These are phyloP conservation scores for Pleurotus citrinopileatus DNA, from an alignment of 768 basidiomycete genomes.

Conservation along the genomic window DNA sequence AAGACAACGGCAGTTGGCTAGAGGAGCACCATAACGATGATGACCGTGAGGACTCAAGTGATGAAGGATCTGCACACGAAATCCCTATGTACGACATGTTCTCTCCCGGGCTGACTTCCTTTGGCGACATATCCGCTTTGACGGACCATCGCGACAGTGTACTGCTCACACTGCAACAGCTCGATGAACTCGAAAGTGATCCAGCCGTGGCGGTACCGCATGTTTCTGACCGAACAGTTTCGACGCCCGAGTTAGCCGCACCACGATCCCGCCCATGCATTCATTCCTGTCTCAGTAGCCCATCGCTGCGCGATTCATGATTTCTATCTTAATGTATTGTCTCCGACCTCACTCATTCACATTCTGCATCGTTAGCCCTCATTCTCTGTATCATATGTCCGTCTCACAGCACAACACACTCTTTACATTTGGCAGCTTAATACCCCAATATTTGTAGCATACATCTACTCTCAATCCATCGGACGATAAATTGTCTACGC, in stretches of 20 bases:
- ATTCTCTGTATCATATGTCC: neutral
- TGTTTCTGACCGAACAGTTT: neutral
- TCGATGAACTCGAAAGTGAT: slow-evolving; percentile 1
- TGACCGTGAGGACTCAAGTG: neutral
- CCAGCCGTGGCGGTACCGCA: neutral
- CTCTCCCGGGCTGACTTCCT: neutral
- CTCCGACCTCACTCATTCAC: neutral
- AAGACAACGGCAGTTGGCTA: slow-evolving; percentile 48
- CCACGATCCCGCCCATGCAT: neutral
- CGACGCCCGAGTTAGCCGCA: neutral
- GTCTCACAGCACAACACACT: neutral
- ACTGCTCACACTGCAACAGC: neutral
- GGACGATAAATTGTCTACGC: no score
- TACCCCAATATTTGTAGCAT: neutral
- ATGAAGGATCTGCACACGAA: neutral
- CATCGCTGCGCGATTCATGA: neutral
- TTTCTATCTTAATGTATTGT: neutral
- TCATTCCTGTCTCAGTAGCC: neutral
- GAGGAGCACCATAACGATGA: slow-evolving; percentile 11
- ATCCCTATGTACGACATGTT: slow-evolving; percentile 1
- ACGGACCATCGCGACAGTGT: slow-evolving; percentile 3
- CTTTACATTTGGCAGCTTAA: neutral
- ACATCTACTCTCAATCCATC: neutral
- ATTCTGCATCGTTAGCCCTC: neutral
- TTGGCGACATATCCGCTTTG: neutral